Base-by-base conservation (phyloP, 345 rosid species). In the Salix dunnii region DNA sequence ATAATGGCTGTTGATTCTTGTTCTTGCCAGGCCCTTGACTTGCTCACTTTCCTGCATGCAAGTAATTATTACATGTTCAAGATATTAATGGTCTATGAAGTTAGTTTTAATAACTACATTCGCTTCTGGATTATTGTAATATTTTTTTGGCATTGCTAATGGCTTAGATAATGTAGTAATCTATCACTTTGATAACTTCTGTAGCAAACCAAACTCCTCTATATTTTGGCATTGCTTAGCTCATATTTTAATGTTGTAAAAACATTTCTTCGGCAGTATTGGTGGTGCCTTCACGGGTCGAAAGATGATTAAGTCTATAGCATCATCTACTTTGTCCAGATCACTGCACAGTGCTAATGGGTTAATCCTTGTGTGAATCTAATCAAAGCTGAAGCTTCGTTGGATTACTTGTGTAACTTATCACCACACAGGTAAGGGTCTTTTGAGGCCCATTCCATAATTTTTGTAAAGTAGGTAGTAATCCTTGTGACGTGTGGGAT, bases 271-370 rank as follows among this genome's bases (percentile, higher is more conserved):
- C 55, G 77, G 77, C 87, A 96, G 99, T 68, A 86, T 96, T 66
- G 99, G 99, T 70, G 99, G 99, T 66, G 94, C 98, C 70, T 96
- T 91, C 85, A 96, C 94, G 98, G 98, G 99, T 55, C 75, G 89
- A 68, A 84, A 84, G 86, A 96, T 96, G 88, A 92, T 94, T 66
- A 90, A 89, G 86, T 89, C 92, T 68, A 70, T 79, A 46, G 99
- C 99, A 77, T 85, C 95, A 76, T 69, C 83, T 21, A 74, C 80
- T 70, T 78, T 90, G 80, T 88, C 94, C 30, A 85, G 85, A 68
- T 88, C 94, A 75, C 23, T 72, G 72, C 74, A 86, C 25, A 82
- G 73, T 83, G 79, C 88, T 76, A 88, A 84, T 46, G 93, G 89
- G 66, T 72, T 76, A 55, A 77, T 76, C 79, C 78, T 84, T 10